Conservation (phyloP, 2,329 filamentous ascomycete genomes). For the Exophiala sp. region DNA sequence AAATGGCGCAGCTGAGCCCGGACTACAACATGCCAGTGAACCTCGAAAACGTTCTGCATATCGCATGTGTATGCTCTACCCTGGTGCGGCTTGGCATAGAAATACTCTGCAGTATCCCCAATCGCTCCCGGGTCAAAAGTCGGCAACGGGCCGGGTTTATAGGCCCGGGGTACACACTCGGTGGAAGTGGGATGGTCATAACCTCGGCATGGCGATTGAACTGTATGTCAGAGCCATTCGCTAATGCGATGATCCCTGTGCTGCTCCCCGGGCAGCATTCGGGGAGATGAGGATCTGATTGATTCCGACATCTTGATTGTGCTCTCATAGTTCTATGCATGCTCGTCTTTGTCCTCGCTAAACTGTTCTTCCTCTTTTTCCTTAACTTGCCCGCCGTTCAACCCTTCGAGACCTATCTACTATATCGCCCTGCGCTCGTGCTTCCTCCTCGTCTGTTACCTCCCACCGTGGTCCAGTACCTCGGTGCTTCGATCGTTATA, state of each 20-base stretch:
- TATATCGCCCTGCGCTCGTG: neutral
- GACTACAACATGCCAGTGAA: too few species aligned
- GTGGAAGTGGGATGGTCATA: neutral
- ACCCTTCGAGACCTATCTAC: neutral
- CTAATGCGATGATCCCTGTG: conserved; percentile 2
- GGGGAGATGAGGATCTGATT: conserved; percentile 1
- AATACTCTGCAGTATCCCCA: neutral
- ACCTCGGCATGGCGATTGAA: neutral
- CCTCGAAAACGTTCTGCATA: too few species aligned
- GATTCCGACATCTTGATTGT: neutral
- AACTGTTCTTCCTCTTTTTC: neutral
- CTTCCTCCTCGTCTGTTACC: neutral
- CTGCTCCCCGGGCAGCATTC: neutral
- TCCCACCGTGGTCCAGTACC: neutral
- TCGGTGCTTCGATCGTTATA: neutral
- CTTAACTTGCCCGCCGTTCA: neutral
- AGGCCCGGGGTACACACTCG: too few species aligned
- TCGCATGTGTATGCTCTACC: neutral
- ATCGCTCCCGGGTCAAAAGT: conserved; percentile 3
- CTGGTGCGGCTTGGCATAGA: too few species aligned
- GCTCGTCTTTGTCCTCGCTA: too few species aligned
- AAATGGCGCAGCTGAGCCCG: too few species aligned
- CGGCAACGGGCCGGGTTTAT: conserved; percentile 11
- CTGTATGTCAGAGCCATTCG: neutral
- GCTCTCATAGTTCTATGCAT: neutral